phyloP scores from a whole-genome alignment of 345 rosid species.

The Murraya paniculata region DNA sequence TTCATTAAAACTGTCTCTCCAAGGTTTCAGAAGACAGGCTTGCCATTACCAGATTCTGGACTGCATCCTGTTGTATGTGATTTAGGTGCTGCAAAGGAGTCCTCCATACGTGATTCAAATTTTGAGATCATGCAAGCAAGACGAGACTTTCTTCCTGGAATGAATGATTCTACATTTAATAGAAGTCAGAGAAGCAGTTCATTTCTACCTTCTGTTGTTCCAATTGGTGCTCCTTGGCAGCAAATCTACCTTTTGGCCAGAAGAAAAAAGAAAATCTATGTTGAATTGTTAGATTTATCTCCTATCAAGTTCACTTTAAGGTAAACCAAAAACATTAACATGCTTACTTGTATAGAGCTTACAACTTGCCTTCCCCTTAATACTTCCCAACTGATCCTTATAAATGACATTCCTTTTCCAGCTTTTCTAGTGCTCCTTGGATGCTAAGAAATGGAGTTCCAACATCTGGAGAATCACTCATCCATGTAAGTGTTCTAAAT shows the following conservation, averaged over 20 bases:
- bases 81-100: conserved; percentile 33
- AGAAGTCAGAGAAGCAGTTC: conserved; percentile 37
- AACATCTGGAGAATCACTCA: conserved; percentile 74
- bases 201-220: conserved; percentile 63
- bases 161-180: conserved; percentile 29
- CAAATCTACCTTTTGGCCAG: conserved; percentile 72
- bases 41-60: conserved; percentile 55
- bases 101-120: conserved; percentile 17
- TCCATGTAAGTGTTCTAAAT: conserved; percentile 63
- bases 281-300: conserved; percentile 76
- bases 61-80: conserved; percentile 34
- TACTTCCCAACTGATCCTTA: conserved; percentile 10
- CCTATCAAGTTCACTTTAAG: conserved; percentile 76
- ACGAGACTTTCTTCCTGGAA: conserved; percentile 33
- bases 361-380: not conserved
- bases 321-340: conserved; percentile 26
- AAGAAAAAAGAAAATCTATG: conserved; percentile 78
- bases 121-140: conserved; percentile 31
- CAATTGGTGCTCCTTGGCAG: conserved; percentile 99
- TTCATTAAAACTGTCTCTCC: conserved; percentile 62
- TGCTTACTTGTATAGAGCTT: not conserved
- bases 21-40: conserved; percentile 49
- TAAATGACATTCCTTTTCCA: conserved; percentile 33
- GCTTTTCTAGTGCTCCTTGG: conserved; percentile 98
- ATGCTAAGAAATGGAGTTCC: conserved; percentile 72